phyloP scores from a whole-genome alignment of 441 rosid species.

The Corymbia calophylla region DNA sequence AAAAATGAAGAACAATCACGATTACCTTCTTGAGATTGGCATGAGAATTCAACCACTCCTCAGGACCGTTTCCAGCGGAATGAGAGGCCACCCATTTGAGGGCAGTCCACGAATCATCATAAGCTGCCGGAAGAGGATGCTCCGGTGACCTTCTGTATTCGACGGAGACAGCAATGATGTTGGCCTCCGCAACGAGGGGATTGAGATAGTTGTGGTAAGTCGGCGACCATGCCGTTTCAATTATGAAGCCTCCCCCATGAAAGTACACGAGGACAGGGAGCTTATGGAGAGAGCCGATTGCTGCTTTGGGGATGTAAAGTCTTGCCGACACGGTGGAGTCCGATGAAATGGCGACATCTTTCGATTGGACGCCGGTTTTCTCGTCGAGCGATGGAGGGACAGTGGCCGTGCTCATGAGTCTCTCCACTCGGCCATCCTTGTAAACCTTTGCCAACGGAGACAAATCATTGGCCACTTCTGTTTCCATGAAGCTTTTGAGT shows the following conservation, averaged over 20 bases:
- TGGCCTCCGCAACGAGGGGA: neutral
- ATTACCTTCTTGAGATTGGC: neutral
- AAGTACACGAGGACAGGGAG: conserved; percentile 5
- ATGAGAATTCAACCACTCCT: conserved; percentile 7
- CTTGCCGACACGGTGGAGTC: neutral
- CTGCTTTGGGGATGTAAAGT: neutral
- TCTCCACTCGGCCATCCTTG: conserved; percentile 9
- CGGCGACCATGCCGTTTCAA: neutral
- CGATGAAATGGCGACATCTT: neutral
- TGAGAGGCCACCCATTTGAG: conserved; percentile 5
- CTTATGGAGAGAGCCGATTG: neutral
- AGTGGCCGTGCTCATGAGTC: neutral
- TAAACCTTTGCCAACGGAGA: neutral
- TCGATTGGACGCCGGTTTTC: neutral
- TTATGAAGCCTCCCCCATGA: conserved; percentile 8
- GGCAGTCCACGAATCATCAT: conserved; percentile 3
- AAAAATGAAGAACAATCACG: neutral
- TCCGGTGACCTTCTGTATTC: conserved; percentile 6
- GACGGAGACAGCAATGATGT: neutral
- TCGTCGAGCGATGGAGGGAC: conserved; percentile 4
- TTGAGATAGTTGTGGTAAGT: conserved; percentile 5
- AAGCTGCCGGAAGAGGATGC: neutral
- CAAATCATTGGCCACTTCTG: neutral
- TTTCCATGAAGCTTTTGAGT: neutral
- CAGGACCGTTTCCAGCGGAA: neutral